Evolutionary conservation across 2,329 filamentous ascomycete genomes (phyloP).

Genomic region (Eutypella sp.): DNA sequence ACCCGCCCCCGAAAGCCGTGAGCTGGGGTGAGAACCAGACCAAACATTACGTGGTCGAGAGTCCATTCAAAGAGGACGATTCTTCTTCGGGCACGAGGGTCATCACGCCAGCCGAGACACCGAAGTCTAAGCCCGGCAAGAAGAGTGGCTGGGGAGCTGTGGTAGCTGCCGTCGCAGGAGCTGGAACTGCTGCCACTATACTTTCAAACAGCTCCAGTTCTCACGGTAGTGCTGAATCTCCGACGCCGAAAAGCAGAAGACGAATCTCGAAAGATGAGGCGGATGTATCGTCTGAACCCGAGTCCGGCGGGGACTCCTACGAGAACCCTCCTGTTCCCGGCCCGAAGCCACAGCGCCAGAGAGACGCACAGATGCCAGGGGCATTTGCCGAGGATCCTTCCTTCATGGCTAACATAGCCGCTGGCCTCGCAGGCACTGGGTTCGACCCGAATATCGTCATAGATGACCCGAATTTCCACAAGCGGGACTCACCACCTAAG

Average conservation of each 20-base stretch:
- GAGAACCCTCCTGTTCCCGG: constrained; percentile 48
- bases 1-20: constrained; percentile 50
- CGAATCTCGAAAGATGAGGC: constrained; percentile 13
- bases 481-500: constrained; percentile 58
- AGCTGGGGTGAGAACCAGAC: constrained; percentile 62
- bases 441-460: constrained; percentile 69
- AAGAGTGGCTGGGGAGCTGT: constrained; percentile 48
- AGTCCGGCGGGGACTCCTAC: constrained; percentile 34
- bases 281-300: constrained; percentile 23
- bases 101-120: constrained; percentile 22
- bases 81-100: constrained; percentile 24
- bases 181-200: constrained; percentile 24
- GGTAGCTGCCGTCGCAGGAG: constrained; percentile 42
- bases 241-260: constrained; percentile 5
- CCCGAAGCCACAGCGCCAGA: constrained; percentile 49
- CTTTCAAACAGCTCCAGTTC: constrained; percentile 14
- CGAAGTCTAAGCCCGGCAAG: constrained; percentile 29
- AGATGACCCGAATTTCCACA: constrained; percentile 58
- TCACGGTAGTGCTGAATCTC: constrained; percentile 8
- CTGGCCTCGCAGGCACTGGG: constrained; percentile 58
- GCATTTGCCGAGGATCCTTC: constrained; percentile 62
- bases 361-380: constrained; percentile 53
- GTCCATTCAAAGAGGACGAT: constrained; percentile 40
- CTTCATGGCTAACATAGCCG: constrained; percentile 63
- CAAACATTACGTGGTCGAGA: constrained; percentile 59